Evolutionary conservation across 2,329 filamentous ascomycete species (phyloP), one percentile per base, ranked within the genome.

Genomic region (Cercospora zeae-maydis): DNA sequence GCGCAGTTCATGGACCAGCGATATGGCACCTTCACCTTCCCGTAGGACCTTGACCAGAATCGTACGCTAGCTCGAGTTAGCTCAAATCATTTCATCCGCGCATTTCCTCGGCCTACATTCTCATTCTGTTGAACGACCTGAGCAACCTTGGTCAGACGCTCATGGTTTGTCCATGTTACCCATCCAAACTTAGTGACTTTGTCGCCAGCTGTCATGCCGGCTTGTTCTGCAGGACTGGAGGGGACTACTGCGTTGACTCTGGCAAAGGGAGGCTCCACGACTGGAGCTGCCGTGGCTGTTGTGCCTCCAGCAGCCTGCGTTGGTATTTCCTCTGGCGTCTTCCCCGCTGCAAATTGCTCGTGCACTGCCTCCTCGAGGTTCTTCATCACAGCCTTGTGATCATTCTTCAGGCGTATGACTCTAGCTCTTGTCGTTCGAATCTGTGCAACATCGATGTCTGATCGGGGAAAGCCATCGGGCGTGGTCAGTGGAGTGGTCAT

Each of bases 371-470:
- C 88, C 76, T 98, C 95, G 69, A 98, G 88, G 63, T 84, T 81
- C 62, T 79, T 79, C 92, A 98, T 97, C 47, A 97, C 79, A 39
- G 88, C 86, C 75, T 96, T 97, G 80, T 96, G 93, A 77, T 99
- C 95, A 74, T 97, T 98, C 67, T 90, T 88, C 39, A 98, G 83
- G 69, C 88, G 83, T 69, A 98, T 95, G 69, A 99, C 96, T 64
- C 91, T 88, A 30, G 93, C 86, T 76, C 95, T 85, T 37, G 93
- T 96, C n/a, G 92, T 96, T 65, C 95, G 91, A 74, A 99, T 95
- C 79, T 97, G 93, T 27, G 95, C 89, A 66, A 99, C 90, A 76
- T 99, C 95, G 67, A 99, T 88, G 77, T 99, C 95, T 71, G 91
- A 88, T 74, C 95, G 86, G 33, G 95, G 95, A 75, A 91, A 99